Evolutionary conservation across 345 rosid species (phyloP).

Genomic region (Citrus mangshanensis): DNA sequence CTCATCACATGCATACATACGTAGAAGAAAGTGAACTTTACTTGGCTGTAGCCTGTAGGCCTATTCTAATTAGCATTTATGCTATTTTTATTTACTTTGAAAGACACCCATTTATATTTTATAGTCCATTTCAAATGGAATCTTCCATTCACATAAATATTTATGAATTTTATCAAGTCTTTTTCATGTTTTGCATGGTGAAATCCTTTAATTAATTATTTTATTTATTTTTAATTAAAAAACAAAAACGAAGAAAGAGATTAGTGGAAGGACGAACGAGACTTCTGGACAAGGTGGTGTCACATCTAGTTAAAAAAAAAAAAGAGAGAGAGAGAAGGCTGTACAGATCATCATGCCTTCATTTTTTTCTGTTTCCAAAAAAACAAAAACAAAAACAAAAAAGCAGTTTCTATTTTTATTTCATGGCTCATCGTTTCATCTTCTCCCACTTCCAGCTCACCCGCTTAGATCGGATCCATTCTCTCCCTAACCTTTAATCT

Average conservation of each 20-base stretch:
- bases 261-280: neutral
- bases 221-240: no score
- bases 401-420: neutral
- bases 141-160: no score
- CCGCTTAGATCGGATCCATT: conserved; percentile 58
- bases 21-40: no score
- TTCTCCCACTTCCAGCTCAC: conserved; percentile 30
- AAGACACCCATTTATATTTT: no score
- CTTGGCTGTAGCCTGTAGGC: no score
- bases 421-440: conserved; percentile 4
- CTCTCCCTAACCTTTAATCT: conserved; percentile 14
- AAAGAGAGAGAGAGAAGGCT: neutral
- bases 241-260: no score
- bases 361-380: neutral
- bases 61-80: no score
- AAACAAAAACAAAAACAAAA: neutral
- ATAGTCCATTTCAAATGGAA: no score
- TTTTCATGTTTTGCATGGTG: neutral
- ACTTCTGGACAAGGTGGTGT: conserved; percentile 2
- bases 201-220: neutral
- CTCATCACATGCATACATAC: no score
- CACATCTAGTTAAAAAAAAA: neutral
- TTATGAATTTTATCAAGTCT: neutral
- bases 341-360: conserved; percentile 6
- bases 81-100: no score